These are phyloP conservation scores for Neoscytalidium dimidiatum DNA, from an alignment of 2,329 filamentous ascomycete genomes.

Conservation along the genomic window DNA sequence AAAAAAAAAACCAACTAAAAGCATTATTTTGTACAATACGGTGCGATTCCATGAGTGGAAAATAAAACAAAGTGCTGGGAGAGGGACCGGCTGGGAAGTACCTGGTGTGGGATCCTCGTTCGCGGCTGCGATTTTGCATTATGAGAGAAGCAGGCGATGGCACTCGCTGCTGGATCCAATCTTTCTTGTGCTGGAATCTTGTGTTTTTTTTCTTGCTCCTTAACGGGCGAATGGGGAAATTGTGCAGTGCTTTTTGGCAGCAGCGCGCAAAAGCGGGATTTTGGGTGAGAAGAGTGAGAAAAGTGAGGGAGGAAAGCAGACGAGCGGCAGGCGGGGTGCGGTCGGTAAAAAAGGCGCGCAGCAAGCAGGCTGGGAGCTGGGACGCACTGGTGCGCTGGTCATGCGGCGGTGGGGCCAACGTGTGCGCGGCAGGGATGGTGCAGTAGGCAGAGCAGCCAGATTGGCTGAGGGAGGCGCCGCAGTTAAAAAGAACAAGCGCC, in stretches of 20 bases:
- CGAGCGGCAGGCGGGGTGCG: slow-evolving; percentile 14
- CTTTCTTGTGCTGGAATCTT: not conserved
- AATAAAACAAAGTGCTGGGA: slow-evolving; percentile 27
- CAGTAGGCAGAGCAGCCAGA: not conserved
- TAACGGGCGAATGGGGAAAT: not conserved
- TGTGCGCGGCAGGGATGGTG: slow-evolving; percentile 16
- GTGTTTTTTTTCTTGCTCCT: slow-evolving; percentile 13
- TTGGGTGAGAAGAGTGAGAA: slow-evolving; percentile 8
- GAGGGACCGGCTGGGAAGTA: slow-evolving; percentile 42
- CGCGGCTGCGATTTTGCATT: slow-evolving; percentile 47
- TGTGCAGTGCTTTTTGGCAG: not conserved
- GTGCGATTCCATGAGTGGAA: slow-evolving; percentile 25
- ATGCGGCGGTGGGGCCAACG: slow-evolving; percentile 20
- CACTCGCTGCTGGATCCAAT: slow-evolving; percentile 27
- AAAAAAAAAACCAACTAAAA: slow-evolving; percentile 24
- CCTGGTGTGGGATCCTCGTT: slow-evolving; percentile 41
- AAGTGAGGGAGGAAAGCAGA: not conserved
- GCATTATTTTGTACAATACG: slow-evolving; percentile 24
- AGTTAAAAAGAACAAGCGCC: slow-evolving; percentile 14
- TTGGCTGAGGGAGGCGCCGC: slow-evolving; percentile 19
- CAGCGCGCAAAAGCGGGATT: not conserved
- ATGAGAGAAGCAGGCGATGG: slow-evolving; percentile 38
- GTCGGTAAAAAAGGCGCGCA: slow-evolving; percentile 17
- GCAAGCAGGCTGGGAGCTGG: slow-evolving; percentile 18
- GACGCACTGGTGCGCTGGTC: slow-evolving; percentile 18